Percentiles rank a stretch among this genome's conserved stretches.
Evolutionary conservation across 1,139 yeast species (phyloP).

Genomic region (Insectozyma bohioensis): DNA sequence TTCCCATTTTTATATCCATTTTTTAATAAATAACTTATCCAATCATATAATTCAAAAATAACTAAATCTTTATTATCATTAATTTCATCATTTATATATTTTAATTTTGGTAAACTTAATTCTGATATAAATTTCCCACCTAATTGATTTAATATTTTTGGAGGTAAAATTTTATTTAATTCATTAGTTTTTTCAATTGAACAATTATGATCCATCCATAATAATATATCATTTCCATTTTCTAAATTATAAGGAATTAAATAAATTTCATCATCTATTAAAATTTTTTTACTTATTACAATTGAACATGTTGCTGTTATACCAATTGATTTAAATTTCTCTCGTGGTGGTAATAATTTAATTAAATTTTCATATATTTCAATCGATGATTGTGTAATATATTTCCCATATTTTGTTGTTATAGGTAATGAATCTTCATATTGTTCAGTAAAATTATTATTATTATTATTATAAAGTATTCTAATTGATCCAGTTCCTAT

Average conservation of each 20-base stretch:
- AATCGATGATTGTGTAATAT: slow-evolving; percentile 42
- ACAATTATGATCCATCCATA: slow-evolving; percentile 60
- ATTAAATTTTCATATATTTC: slow-evolving; percentile 29
- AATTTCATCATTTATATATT: slow-evolving; percentile 31
- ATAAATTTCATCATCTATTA: slow-evolving; percentile 13
- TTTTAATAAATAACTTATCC: slow-evolving; percentile 39
- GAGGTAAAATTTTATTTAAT: slow-evolving; percentile 27
- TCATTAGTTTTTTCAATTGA: slow-evolving; percentile 30
- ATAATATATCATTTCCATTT: slow-evolving; percentile 39
- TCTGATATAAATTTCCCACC: slow-evolving; percentile 55
- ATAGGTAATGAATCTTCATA: slow-evolving; percentile 9
- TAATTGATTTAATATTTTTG: slow-evolving; percentile 18
- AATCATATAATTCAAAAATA: slow-evolving; percentile 55
- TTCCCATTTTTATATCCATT: slow-evolving; percentile 21
- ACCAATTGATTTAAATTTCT: slow-evolving; percentile 16
- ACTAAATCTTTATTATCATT: slow-evolving; percentile 23
- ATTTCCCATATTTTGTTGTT: slow-evolving; percentile 12
- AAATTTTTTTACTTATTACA: slow-evolving; percentile 34
- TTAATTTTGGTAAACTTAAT: slow-evolving; percentile 55
- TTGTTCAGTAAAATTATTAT: too few relatives aligned
- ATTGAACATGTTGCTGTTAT: slow-evolving; percentile 57
- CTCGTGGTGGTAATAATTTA: slow-evolving; percentile 9
- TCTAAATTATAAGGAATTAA: slow-evolving; percentile 25
- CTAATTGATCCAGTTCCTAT: slow-evolving; percentile 55
- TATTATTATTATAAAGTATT: slow-evolving; percentile 10